Evolutionary conservation across 352 stramenopile genomes (phyloP), one percentile per base, ranked within the genome.

Genomic region (Blastocystis sp.): DNA sequence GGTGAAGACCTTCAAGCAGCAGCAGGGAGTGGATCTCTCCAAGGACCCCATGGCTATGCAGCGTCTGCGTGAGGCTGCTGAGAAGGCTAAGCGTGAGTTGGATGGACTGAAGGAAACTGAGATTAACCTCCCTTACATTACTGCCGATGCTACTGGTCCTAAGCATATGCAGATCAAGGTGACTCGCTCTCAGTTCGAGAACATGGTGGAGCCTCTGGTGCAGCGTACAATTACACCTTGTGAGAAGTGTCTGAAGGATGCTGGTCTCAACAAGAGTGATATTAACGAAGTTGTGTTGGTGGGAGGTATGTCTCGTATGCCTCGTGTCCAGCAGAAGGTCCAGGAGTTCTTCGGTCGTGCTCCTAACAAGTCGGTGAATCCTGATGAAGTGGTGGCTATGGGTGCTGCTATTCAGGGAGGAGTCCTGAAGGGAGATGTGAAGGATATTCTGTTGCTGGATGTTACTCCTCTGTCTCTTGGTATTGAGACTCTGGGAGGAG

Each of bases 151-250:
- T 52, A 93, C 91, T 49, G 96, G 96, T 88, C 95, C 96, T 51
- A 99, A 99, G 92, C 95, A 98, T 91, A 93, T 98, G 90, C 97
- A 98, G 90, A 92, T 95, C 89, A 98, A 98, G 90, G 91, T 95
- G 42, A 94, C 93, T 1, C 94, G 95, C 85, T 91, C 95, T 24
- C 92, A 96, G 81, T 98, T 98, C 78, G 95, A 98, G 90, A 93
- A 94, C 86, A 91, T 98, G 78, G 95, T 98, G 1, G 91, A 95
- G 73, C 91, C 94, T 49, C 91, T 98, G 14, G 92, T 98, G 32
- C 92, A 98, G 54, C 92, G 95, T 87, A 97, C 95, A 24, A 93
- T 98, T 89, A 91, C 92, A 61, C 96, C 95, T 32, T 98, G 95
- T 92, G 95, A 97, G 90, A 93, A 93, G 88, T 94, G 91, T 71